Percentiles rank a stretch among this genome's conserved stretches.
phyloP scores from a whole-genome alignment of 2,329 filamentous ascomycete genomes.

The Alternaria triticimaculans region DNA sequence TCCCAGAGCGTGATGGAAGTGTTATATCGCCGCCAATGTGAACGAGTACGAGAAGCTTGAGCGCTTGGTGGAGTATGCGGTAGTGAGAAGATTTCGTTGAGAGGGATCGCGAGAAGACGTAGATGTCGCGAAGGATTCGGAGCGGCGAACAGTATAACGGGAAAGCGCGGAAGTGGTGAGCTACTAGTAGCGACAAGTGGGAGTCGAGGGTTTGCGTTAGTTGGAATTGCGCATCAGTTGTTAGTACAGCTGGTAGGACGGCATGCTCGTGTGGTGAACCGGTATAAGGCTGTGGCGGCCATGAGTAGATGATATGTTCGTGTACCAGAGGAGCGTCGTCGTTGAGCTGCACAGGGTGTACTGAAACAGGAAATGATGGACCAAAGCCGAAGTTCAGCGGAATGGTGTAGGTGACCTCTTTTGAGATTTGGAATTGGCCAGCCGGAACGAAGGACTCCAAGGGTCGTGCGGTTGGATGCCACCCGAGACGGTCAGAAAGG shows the following conservation, averaged over 20 bases:
- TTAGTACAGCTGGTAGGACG: conserved; percentile 46
- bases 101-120: conserved; percentile 39
- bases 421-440: conserved; percentile 19
- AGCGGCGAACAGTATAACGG: conserved; percentile 44
- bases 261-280: conserved; percentile 30
- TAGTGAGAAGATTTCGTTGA: conserved; percentile 20
- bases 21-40: conserved; percentile 49
- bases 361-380: conserved; percentile 30
- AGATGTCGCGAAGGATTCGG: conserved; percentile 43
- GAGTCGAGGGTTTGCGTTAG: conserved; percentile 35
- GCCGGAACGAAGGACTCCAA: conserved; percentile 34
- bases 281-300: conserved; percentile 36
- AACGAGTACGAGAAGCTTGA: conserved; percentile 50
- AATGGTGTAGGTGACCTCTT: conserved; percentile 34
- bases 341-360: conserved; percentile 33
- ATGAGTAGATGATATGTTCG: conserved; percentile 46
- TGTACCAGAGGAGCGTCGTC: conserved; percentile 32
- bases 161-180: conserved; percentile 43
- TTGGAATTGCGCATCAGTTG: conserved; percentile 20
- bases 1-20: conserved; percentile 26
- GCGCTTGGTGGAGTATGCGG: conserved; percentile 39
- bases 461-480: conserved; percentile 44
- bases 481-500: conserved; percentile 41
- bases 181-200: conserved; percentile 43
- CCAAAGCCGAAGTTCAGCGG: conserved; percentile 46